Evolutionary conservation across 306 rosid species (phyloP).

Genomic region (Cucurbita moschata): DNA sequence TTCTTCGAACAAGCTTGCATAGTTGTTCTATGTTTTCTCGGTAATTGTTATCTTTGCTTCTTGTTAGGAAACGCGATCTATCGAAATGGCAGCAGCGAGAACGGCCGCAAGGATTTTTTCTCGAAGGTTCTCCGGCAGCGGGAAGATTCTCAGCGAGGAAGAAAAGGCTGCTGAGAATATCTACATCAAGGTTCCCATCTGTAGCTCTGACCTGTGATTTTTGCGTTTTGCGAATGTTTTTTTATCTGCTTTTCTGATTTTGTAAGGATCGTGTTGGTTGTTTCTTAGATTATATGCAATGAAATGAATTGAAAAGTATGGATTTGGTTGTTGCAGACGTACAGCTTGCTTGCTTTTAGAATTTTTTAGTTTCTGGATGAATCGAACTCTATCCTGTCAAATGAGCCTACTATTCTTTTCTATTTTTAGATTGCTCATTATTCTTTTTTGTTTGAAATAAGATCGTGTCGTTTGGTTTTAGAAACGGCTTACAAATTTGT

Average conservation of each 20-base stretch:
- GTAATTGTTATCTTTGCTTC: neutral
- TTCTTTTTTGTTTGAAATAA: neutral
- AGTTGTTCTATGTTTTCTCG: neutral
- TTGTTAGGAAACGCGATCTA: constrained; percentile 12
- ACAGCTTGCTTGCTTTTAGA: neutral
- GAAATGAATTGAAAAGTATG: neutral
- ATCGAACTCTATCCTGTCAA: neutral
- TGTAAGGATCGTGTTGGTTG: neutral
- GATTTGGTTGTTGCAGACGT: neutral
- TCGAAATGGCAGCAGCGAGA: constrained; percentile 48
- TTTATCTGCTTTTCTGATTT: neutral
- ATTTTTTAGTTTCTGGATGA: neutral
- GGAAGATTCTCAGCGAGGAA: constrained; percentile 73
- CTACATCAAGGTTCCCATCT: constrained; percentile 47
- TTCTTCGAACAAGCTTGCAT: neutral
- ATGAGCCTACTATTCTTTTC: neutral
- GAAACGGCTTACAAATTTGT: neutral
- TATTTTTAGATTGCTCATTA: neutral
- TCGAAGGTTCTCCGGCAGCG: constrained; percentile 59
- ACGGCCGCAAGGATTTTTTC: constrained; percentile 38
- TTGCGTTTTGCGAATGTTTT: neutral
- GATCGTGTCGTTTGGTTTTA: neutral
- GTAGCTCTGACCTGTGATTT: neutral
- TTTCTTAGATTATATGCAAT: neutral
- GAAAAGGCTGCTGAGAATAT: constrained; percentile 69